Evolutionary conservation across 1,139 yeast species (phyloP).

Genomic region (Hansenula sp.): DNA sequence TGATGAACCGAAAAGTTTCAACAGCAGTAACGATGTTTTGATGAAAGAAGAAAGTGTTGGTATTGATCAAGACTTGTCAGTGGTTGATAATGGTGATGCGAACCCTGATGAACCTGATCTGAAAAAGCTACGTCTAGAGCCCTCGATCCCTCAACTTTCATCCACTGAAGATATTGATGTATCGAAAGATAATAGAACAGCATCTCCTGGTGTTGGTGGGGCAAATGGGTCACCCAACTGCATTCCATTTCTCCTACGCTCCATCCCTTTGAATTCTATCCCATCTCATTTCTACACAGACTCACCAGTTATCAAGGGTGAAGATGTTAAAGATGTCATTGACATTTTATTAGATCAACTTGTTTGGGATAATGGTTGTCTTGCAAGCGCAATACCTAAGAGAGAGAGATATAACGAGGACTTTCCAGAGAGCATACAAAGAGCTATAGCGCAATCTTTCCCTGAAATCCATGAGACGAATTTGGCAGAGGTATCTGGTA

Average conservation of each 20-base stretch:
- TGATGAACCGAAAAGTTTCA: not conserved
- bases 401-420: constrained; percentile 3
- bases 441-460: constrained; percentile 24
- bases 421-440: constrained; percentile 15
- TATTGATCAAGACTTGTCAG: not conserved
- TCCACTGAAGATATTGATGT: not conserved
- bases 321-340: constrained; percentile 22
- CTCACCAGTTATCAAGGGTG: constrained; percentile 19
- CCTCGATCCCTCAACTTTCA: not conserved
- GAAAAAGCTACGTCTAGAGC: constrained; percentile 13
- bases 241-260: constrained; percentile 59
- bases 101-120: constrained; percentile 16
- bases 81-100: not conserved
- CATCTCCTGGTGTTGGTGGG: constrained; percentile 1
- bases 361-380: constrained; percentile 37
- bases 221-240: constrained; percentile 37
- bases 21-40: not conserved
- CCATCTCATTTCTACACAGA: constrained; percentile 42
- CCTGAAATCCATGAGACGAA: constrained; percentile 21
- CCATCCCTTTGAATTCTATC: constrained; percentile 56
- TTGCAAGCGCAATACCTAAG: constrained; percentile 21
- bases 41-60: not conserved
- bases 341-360: constrained; percentile 36
- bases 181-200: not conserved
- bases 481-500: constrained; percentile 17